Base-by-base conservation (phyloP, 2,329 filamentous ascomycete species). In the Fusarium sp. region DNA sequence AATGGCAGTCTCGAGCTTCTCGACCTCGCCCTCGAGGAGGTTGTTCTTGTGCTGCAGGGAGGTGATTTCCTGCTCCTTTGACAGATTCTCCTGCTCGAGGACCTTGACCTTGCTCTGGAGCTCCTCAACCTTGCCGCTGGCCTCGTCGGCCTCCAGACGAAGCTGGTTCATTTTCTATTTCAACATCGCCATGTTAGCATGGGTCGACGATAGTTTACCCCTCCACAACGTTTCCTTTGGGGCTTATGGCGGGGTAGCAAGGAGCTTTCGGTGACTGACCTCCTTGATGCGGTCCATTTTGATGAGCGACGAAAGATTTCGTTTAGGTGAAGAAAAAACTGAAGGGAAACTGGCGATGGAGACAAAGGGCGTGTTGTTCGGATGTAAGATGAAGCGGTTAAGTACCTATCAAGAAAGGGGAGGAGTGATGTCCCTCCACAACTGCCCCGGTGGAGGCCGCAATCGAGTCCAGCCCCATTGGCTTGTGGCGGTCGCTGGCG, bases 31-130 rank as follows among this genome's bases (percentile, higher is more conserved):
- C 85, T 98, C 96, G 65, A 98, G 91, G 66, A 97, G 87, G 78
- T 90, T 90, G 85, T 97, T 98, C 87, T 95, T 97, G 91, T 98
- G 95, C 80, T 92, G 90, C 77, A 98, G 90, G 55, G 96, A 98
- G 73, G 93, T 97, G 82, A 98, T 97, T 82, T 98, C 95, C 84
- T 98, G 95, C 86, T 98, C 96, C 87, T 98, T 98, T 80, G 92
- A 87, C 69, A 97, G 88, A 82, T 94, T 97, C 86, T 98, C 95
- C 83, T 97, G 92, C 85, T 99, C 95, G 71, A 98, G 88, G 56
- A 84, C 82, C 88, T 98, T 98, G 85, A 98, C 88, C 85, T 93
- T 95, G 76, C 83, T 73, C 85, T 96, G 90, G 74, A 97, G 89
- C 84, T 98, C 95, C 80, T 98, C 93, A 71, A 91, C 91, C 85